Percentiles rank a stretch among this genome's conserved stretches.
Evolutionary conservation across 345 rosid genomes (phyloP).

Genomic region (Isatis tinctoria): DNA sequence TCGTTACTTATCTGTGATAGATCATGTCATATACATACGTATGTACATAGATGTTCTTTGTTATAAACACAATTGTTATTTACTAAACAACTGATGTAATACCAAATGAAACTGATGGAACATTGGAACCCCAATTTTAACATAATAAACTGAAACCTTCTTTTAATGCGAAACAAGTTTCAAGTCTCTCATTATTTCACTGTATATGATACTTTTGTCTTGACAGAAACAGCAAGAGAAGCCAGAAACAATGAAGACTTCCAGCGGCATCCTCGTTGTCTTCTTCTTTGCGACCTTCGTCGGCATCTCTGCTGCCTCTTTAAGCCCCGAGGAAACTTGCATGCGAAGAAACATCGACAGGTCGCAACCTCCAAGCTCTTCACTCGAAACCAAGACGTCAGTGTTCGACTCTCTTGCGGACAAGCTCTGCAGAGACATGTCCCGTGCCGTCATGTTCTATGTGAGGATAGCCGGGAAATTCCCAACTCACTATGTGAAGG

Average conservation of each 20-base stretch:
- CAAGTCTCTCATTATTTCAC: not conserved
- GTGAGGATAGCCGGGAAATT: conserved; percentile 3
- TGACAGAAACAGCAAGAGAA: not conserved
- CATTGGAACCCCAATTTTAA: not conserved
- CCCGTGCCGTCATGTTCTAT: conserved; percentile 10
- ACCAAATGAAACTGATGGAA: not conserved
- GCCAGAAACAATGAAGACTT: not conserved
- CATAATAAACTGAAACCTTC: not conserved
- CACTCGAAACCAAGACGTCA: not conserved
- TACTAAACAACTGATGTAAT: too few species aligned
- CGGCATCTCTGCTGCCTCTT: not conserved
- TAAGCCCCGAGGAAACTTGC: conserved; percentile 7
- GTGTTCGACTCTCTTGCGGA: not conserved
- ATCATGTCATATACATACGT: not conserved
- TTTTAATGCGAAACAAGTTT: not conserved
- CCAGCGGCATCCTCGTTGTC: not conserved
- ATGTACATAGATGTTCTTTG: not conserved
- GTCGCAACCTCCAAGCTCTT: not conserved
- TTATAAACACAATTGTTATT: too few species aligned
- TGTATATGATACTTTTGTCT: not conserved
- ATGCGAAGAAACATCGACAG: not conserved
- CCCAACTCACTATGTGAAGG: conserved; percentile 3
- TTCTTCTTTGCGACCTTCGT: not conserved
- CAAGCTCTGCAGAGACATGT: conserved; percentile 2
- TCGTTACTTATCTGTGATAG: not conserved